Conservation (phyloP, 352 stramenopile species). For the Phytophthora ohioensis region DNA sequence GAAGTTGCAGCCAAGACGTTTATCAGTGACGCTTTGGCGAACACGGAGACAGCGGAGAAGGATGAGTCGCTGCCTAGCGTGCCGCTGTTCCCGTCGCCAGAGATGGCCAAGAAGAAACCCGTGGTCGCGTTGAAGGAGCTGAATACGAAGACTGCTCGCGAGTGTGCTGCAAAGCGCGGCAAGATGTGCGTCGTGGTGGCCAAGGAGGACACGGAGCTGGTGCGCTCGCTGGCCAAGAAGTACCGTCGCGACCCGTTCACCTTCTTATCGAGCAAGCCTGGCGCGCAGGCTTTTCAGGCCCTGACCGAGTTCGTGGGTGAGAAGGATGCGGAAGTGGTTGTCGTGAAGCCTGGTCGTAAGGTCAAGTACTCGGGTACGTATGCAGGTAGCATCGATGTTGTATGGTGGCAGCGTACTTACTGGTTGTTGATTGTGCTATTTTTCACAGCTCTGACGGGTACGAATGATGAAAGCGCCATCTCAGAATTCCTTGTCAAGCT, state of each 20-base stretch:
- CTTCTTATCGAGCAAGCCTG: conserved; percentile 58
- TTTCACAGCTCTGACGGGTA: conserved; percentile 41
- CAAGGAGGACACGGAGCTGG: conserved; percentile 43
- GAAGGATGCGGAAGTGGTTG: conserved; percentile 45
- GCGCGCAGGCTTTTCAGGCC: conserved; percentile 47
- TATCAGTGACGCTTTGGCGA: conserved; percentile 51
- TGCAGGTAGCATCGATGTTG: neutral
- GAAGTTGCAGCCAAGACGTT: conserved; percentile 69
- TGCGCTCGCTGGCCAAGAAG: conserved; percentile 77
- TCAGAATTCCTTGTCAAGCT: conserved; percentile 70
- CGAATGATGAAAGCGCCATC: conserved; percentile 46
- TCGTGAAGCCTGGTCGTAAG: conserved; percentile 68
- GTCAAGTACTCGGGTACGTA: conserved; percentile 71
- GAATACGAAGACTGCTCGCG: conserved; percentile 41
- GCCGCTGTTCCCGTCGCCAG: conserved; percentile 68
- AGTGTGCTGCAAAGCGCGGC: conserved; percentile 56
- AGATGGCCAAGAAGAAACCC: conserved; percentile 81
- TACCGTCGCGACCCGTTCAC: conserved; percentile 80
- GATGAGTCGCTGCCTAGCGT: conserved; percentile 46
- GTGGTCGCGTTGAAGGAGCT: conserved; percentile 55
- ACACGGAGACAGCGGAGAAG: conserved; percentile 41
- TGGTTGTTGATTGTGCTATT: conserved; percentile 22
- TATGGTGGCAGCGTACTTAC: conserved; percentile 1
- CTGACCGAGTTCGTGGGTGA: conserved; percentile 50
- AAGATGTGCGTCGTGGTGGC: conserved; percentile 84